These are phyloP conservation scores for Candida gorgasii DNA, from an alignment of 805 yeast genomes.

Conservation along the genomic window DNA sequence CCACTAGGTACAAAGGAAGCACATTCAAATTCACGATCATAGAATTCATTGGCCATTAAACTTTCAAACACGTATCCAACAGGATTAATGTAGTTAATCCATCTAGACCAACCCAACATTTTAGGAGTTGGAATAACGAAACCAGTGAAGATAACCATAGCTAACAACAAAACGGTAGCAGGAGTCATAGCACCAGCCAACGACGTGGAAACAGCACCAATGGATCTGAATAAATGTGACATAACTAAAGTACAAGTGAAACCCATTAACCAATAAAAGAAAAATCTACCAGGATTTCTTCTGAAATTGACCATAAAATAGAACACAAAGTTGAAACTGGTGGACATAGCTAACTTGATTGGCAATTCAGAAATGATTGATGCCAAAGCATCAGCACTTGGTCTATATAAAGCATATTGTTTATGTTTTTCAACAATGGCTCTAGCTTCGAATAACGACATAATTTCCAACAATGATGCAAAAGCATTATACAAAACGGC, in stretches of 20 bases:
- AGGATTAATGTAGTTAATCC: slow-evolving; percentile 46
- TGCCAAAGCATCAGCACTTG: slow-evolving; percentile 72
- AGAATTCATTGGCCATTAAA: slow-evolving; percentile 66
- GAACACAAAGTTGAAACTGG: slow-evolving; percentile 30
- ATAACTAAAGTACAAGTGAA: slow-evolving; percentile 35
- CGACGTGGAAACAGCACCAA: slow-evolving; percentile 44
- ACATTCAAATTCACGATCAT: slow-evolving; percentile 56
- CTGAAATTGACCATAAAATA: slow-evolving; percentile 53
- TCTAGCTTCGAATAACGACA: slow-evolving; percentile 58
- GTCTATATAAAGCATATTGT: slow-evolving; percentile 69
- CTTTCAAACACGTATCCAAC: slow-evolving; percentile 53
- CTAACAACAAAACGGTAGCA: slow-evolving; percentile 47
- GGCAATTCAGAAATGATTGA: slow-evolving; percentile 64
- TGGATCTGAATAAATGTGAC: slow-evolving; percentile 43
- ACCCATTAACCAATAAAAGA: slow-evolving; percentile 37
- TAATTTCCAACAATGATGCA: slow-evolving; percentile 59
- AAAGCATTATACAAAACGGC: slow-evolving; percentile 62
- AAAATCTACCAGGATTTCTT: slow-evolving; percentile 37
- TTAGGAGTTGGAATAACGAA: slow-evolving; percentile 43
- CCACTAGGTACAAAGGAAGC: slow-evolving; percentile 59
- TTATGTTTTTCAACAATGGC: slow-evolving; percentile 72
- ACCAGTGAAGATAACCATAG: slow-evolving; percentile 57
- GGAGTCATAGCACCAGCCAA: slow-evolving; percentile 45
- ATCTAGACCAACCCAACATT: slow-evolving; percentile 67
- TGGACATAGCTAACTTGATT: slow-evolving; percentile 44